Evolutionary conservation across 1,139 yeast genomes (phyloP).

Genomic region (Pneumocystis murina): DNA sequence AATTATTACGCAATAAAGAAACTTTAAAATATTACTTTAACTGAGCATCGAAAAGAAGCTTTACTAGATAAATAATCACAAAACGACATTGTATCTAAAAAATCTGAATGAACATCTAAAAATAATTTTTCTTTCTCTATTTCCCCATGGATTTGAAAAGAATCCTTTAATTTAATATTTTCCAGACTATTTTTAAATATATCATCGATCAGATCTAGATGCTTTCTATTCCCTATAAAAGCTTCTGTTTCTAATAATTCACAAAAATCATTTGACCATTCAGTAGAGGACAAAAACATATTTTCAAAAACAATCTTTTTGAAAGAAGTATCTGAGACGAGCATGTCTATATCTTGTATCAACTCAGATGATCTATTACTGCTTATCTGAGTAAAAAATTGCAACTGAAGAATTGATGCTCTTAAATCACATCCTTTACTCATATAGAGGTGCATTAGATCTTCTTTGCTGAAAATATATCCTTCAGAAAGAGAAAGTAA

Average conservation of each 20-base stretch:
- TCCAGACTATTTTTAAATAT: neutral
- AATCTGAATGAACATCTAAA: neutral
- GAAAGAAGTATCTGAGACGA: neutral
- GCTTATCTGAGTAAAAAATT: conserved; percentile 38
- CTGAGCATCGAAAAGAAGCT: neutral
- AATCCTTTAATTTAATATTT: neutral
- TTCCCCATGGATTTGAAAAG: neutral
- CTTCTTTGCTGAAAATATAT: conserved; percentile 26
- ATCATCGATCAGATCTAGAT: neutral
- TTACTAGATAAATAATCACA: neutral
- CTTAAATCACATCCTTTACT: conserved; percentile 37
- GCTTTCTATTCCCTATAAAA: neutral
- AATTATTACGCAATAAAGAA: neutral
- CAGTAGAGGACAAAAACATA: neutral
- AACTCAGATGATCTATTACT: conserved; percentile 20
- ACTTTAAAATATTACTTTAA: neutral
- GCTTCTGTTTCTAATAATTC: neutral
- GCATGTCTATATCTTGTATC: neutral
- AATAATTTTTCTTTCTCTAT: neutral
- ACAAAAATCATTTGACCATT: neutral
- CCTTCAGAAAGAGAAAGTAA: conserved; percentile 27
- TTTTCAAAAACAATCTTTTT: neutral
- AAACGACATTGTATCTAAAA: neutral
- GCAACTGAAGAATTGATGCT: conserved; percentile 39
- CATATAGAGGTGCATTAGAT: conserved; percentile 23